These are phyloP conservation scores for Lactifluus echinatus DNA, from an alignment of 768 basidiomycete species.

Conservation along the genomic window DNA sequence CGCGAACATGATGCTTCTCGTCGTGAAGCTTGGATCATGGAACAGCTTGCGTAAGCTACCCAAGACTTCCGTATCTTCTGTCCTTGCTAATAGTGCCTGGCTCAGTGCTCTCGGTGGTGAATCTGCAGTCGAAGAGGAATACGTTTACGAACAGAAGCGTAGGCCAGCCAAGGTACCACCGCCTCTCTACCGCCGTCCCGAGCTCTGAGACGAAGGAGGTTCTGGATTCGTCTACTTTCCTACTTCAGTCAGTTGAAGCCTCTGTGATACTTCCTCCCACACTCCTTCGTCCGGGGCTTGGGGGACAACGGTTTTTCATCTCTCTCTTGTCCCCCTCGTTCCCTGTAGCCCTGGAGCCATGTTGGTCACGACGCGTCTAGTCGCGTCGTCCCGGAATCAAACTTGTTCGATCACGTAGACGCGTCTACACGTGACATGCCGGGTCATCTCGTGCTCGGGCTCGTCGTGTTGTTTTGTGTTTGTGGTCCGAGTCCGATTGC, in stretches of 20 bases:
- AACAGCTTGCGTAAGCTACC: slow-evolving; percentile 69
- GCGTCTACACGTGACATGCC: slow-evolving; percentile 21
- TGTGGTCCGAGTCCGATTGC: not conserved
- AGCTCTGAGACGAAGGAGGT: slow-evolving; percentile 94
- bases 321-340: slow-evolving; percentile 67
- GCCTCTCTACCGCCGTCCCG: slow-evolving; percentile 77
- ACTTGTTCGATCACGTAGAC: slow-evolving; percentile 19
- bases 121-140: slow-evolving; percentile 67
- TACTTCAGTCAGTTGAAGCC: slow-evolving; percentile 47
- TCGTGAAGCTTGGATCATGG: slow-evolving; percentile 89
- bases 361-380: slow-evolving; percentile 13
- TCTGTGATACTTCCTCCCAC: slow-evolving; percentile 58
- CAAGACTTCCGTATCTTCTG: not conserved
- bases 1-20: slow-evolving; percentile 81
- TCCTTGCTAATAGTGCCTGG: not conserved
- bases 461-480: slow-evolving; percentile 28
- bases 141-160: slow-evolving; percentile 73
- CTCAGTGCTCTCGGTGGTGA: slow-evolving; percentile 65
- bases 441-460: slow-evolving; percentile 17
- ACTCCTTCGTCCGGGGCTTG: slow-evolving; percentile 88
- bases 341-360: slow-evolving; percentile 27
- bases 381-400: slow-evolving; percentile 25
- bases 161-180: slow-evolving; percentile 83
- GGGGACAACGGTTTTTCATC: slow-evolving; percentile 69
- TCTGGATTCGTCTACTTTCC: slow-evolving; percentile 27